These are phyloP conservation scores for Microbotryum lychnidis-dioicae DNA, from an alignment of 1,284 basidiomycete species.

Conservation along the genomic window DNA sequence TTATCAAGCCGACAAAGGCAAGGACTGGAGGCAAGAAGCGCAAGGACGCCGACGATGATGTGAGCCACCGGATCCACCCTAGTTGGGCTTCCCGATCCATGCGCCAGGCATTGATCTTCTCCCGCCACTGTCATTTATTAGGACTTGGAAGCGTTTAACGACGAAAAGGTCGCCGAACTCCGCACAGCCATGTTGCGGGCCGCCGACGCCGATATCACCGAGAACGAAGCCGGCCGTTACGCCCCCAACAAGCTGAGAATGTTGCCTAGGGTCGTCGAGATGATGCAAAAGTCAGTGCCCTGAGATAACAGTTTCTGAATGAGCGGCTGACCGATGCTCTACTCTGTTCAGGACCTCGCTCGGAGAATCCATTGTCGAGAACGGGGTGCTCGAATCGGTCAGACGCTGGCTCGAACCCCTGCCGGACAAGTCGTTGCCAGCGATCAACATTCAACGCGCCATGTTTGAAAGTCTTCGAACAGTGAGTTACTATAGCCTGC, in stretches of 20 bases:
- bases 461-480: slow-evolving; percentile 76
- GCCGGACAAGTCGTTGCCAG: slow-evolving; percentile 82
- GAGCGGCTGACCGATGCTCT: slow-evolving; percentile 7
- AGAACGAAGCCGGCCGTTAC: slow-evolving; percentile 73
- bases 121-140: slow-evolving; percentile 17
- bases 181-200: slow-evolving; percentile 79
- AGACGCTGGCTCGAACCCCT: slow-evolving; percentile 90
- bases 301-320: neutral
- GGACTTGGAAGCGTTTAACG: slow-evolving; percentile 74
- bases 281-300: slow-evolving; percentile 64
- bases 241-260: slow-evolving; percentile 78
- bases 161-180: slow-evolving; percentile 79
- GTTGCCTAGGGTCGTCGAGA: slow-evolving; percentile 81
- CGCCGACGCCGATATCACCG: slow-evolving; percentile 72
- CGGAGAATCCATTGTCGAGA: slow-evolving; percentile 88
- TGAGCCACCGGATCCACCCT: neutral
- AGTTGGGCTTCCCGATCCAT: neutral
- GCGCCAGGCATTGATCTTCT: neutral
- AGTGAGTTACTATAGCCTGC: slow-evolving; percentile 32
- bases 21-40: slow-evolving; percentile 24
- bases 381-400: slow-evolving; percentile 86
- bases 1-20: slow-evolving; percentile 20
- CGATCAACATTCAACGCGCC: slow-evolving; percentile 89
- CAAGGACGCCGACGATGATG: slow-evolving; percentile 21
- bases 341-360: slow-evolving; percentile 56